phyloP scores from a whole-genome alignment of 345 rosid genomes.

The Turritis glabra region DNA sequence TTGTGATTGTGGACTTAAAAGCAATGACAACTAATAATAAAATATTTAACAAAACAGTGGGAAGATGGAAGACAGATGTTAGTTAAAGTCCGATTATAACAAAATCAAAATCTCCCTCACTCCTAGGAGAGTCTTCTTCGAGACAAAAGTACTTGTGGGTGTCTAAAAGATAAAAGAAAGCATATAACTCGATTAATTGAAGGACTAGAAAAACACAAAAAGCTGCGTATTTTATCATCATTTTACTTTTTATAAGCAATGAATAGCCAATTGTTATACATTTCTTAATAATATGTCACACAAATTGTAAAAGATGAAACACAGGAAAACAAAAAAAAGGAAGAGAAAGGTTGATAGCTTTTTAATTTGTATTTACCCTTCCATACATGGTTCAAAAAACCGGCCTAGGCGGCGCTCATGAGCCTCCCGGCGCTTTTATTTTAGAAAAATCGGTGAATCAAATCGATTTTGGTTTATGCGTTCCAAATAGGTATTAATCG shows the following conservation, averaged over 20 bases:
- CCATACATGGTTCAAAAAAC: no score
- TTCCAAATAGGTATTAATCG: no score
- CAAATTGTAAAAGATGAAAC: neutral
- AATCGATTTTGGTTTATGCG: no score
- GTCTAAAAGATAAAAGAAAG: constrained; percentile 11
- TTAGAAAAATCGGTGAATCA: no score
- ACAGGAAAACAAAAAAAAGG: neutral
- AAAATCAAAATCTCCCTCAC: constrained; percentile 23
- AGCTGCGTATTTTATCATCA: constrained; percentile 31
- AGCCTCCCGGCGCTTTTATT: no score
- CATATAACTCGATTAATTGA: constrained; percentile 1
- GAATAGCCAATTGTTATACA: neutral
- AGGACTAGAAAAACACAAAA: constrained; percentile 12
- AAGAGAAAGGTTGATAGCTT: constrained; percentile 27
- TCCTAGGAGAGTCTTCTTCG: constrained; percentile 38
- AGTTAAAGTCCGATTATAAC: neutral
- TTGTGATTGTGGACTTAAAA: neutral
- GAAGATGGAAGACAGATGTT: neutral
- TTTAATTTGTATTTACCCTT: neutral
- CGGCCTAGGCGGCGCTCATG: no score
- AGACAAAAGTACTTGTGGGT: constrained; percentile 29
- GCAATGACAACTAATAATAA: neutral
- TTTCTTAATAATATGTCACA: neutral
- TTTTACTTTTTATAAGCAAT: constrained; percentile 14
- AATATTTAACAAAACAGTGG: constrained; percentile 1